These are phyloP conservation scores for Salix dunnii DNA, from an alignment of 345 rosid species.

Conservation along the genomic window DNA sequence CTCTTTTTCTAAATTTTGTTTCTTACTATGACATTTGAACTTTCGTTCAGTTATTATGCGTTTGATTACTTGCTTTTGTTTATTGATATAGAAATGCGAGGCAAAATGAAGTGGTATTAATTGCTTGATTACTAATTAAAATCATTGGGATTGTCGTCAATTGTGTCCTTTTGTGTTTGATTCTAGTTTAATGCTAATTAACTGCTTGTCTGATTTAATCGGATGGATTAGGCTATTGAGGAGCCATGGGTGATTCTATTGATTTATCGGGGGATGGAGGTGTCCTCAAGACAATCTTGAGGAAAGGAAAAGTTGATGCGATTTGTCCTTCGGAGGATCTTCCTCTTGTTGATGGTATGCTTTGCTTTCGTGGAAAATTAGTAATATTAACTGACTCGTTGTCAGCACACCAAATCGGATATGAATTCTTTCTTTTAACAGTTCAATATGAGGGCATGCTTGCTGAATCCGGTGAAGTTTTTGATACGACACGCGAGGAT, in stretches of 20 bases:
- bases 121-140: neutral
- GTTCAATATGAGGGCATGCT: slow-evolving; percentile 88
- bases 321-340: slow-evolving; percentile 63
- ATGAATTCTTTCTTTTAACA: slow-evolving; percentile 25
- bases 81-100: neutral
- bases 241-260: slow-evolving; percentile 53
- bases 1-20: no score
- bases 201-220: neutral
- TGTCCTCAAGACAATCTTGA: slow-evolving; percentile 57
- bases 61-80: neutral
- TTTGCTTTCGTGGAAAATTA: slow-evolving; percentile 21
- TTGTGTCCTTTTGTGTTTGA: neutral
- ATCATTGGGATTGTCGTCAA: neutral
- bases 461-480: slow-evolving; percentile 79
- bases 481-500: slow-evolving; percentile 86
- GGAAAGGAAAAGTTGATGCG: slow-evolving; percentile 64
- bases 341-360: slow-evolving; percentile 94
- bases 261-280: slow-evolving; percentile 85
- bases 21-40: neutral
- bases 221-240: slow-evolving; percentile 10
- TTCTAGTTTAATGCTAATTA: neutral
- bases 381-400: neutral
- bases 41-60: neutral
- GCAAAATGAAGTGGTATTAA: neutral
- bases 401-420: neutral